Conservation (phyloP, 73 alveolate genomes). For the Tetrahymena thermophila region DNA sequence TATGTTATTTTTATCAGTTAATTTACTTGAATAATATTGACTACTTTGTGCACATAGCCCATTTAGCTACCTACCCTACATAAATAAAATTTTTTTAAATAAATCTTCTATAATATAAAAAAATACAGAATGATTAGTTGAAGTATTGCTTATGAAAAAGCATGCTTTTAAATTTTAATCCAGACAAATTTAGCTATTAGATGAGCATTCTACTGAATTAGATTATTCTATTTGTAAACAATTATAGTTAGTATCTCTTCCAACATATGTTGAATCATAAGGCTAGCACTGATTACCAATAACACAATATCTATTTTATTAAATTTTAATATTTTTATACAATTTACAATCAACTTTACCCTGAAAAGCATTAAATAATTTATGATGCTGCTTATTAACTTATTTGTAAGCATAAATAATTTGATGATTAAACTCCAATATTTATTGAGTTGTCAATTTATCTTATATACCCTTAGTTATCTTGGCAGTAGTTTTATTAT, state of each 20-base stretch:
- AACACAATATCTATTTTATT: background rate
- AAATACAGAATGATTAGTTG: background rate
- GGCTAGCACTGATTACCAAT: background rate
- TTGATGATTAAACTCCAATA: background rate
- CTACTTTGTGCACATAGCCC: background rate
- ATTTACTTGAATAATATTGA: background rate
- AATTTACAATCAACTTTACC: background rate
- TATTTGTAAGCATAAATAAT: background rate
- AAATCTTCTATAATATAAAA: background rate
- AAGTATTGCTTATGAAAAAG: background rate
- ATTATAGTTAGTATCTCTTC: background rate
- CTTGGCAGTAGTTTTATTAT: background rate
- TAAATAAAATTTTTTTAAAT: background rate
- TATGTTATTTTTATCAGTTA: too few relatives aligned
- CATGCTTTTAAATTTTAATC: background rate
- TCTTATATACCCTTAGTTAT: background rate
- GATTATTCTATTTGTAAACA: background rate
- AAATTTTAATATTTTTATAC: too few relatives aligned
- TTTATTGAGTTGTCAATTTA: background rate
- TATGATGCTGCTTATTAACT: background rate
- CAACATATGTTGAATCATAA: background rate
- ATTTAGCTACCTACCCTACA: background rate
- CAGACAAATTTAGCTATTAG: background rate
- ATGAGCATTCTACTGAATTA: background rate
- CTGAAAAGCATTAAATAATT: background rate